phyloP scores from a whole-genome alignment of 2,329 filamentous ascomycete species.

The Ophiosphaerella narmari region DNA sequence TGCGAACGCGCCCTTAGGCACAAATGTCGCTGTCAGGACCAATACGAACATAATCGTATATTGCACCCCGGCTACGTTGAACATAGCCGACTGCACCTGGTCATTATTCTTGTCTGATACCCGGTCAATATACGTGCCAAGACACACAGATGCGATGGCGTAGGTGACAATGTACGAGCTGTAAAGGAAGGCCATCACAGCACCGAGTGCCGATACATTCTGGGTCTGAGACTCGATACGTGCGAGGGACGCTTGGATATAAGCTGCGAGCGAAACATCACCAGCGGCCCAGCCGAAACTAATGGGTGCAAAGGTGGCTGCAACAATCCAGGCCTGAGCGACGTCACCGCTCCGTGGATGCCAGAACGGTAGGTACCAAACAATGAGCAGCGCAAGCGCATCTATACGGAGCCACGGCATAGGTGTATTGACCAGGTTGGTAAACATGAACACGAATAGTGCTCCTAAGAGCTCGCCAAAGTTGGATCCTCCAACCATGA shows the following conservation, averaged over 20 bases:
- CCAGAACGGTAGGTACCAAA: constrained; percentile 58
- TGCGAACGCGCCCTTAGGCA: constrained; percentile 51
- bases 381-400: constrained; percentile 51
- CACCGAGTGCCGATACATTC: constrained; percentile 55
- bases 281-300: constrained; percentile 58
- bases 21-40: constrained; percentile 52
- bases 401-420: constrained; percentile 58
- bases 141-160: constrained; percentile 51
- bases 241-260: constrained; percentile 57
- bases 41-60: constrained; percentile 52
- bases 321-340: constrained; percentile 53
- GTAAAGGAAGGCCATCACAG: constrained; percentile 59
- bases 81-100: constrained; percentile 49
- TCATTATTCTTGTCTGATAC: constrained; percentile 45
- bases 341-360: constrained; percentile 48
- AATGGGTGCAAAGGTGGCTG: constrained; percentile 52
- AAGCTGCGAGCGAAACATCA: constrained; percentile 57
- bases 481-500: constrained; percentile 58
- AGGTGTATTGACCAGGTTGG: constrained; percentile 54
- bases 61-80: constrained; percentile 54
- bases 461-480: constrained; percentile 57
- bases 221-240: constrained; percentile 51
- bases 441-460: constrained; percentile 55
- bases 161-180: constrained; percentile 56
- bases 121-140: constrained; percentile 54